Conservation (phyloP, 2,329 filamentous ascomycete species). For the Colletotrichum filicis region DNA sequence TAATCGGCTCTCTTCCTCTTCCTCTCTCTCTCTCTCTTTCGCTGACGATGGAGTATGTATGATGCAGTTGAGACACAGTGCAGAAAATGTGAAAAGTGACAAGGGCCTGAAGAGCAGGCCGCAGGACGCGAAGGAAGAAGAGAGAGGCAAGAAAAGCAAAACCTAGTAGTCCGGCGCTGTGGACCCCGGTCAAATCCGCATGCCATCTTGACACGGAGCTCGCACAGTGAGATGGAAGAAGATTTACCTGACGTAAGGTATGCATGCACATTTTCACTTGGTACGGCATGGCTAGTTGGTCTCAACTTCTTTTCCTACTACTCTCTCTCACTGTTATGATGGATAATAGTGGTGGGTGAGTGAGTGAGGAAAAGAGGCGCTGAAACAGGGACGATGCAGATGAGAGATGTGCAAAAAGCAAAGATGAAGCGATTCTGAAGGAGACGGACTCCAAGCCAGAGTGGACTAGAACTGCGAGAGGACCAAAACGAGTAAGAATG, state of each 20-base stretch:
- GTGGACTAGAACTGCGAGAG: slow-evolving; percentile 28
- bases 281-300: slow-evolving; percentile 22
- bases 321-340: not conserved
- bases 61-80: slow-evolving; percentile 28
- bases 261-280: slow-evolving; percentile 26
- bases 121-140: not conserved
- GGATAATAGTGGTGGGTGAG: not conserved
- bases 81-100: slow-evolving; percentile 20
- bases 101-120: slow-evolving; percentile 18
- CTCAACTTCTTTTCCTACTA: not conserved
- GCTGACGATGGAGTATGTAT: not conserved
- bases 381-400: slow-evolving; percentile 34
- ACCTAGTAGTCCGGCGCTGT: not conserved
- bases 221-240: slow-evolving; percentile 4
- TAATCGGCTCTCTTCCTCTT: slow-evolving; percentile 17
- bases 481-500: slow-evolving; percentile 22
- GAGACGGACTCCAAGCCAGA: slow-evolving; percentile 21
- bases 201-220: not conserved
- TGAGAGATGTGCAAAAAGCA: slow-evolving; percentile 35
- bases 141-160: slow-evolving; percentile 19
- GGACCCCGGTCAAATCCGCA: slow-evolving; percentile 15
- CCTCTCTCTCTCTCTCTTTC: not conserved
- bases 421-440: slow-evolving; percentile 13
- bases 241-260: slow-evolving; percentile 21
- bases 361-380: slow-evolving; percentile 21